Base-by-base conservation (phyloP, 805 yeast genomes). In the Nakazawaea peltata region DNA sequence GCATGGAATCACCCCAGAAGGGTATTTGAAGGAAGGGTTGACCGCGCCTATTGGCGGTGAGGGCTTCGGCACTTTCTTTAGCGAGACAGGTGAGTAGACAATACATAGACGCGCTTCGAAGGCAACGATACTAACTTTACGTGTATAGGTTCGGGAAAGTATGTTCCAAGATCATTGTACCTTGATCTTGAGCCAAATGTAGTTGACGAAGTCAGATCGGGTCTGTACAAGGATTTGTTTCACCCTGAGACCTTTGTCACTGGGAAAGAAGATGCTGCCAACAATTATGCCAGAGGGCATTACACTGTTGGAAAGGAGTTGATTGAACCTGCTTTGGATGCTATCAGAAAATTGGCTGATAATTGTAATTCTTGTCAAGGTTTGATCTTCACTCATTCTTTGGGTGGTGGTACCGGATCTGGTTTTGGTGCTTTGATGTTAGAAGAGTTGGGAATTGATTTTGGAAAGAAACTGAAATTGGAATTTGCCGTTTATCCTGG, bases 381-480 rank as follows among this genome's bases (percentile, higher is more conserved):
- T 43, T 86, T 86, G 65, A 65, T 86, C 47, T 84, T 86, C 64
- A 86, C 94, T 33, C 95, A 86, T 63, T 86, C 95, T 28, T 73
- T 86, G 49, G 95, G 95, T 57, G 95, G 95, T 66, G 95, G 95
- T 70, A 86, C 95, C 22, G 95, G 95, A 50, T 83, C 94, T 26
- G 95, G 95, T 47, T 77, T 86, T 52, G 95, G 95, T 30, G 83
- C 95, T 13, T 68, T 86, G 50, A 69, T 86, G 54, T 71, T 86
- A 50, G 95, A 86, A 64, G 86, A 83, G 51, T 72, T 86, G 50
- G 74, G 86, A 26, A 67, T 76, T 48, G 94, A 85, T 57, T 86
- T 77, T 58, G 94, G 94, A 52, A 86, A 86, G 61, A 86, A 86
- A 65, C 79, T 95, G 44, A 86, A 86, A 66, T 75, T 86, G 50